A percentile compares a stretch with the other conserved stretches of the same genome.
Conservation (phyloP, 2,329 filamentous ascomycete genomes). For the Penicillium rolfsii region DNA sequence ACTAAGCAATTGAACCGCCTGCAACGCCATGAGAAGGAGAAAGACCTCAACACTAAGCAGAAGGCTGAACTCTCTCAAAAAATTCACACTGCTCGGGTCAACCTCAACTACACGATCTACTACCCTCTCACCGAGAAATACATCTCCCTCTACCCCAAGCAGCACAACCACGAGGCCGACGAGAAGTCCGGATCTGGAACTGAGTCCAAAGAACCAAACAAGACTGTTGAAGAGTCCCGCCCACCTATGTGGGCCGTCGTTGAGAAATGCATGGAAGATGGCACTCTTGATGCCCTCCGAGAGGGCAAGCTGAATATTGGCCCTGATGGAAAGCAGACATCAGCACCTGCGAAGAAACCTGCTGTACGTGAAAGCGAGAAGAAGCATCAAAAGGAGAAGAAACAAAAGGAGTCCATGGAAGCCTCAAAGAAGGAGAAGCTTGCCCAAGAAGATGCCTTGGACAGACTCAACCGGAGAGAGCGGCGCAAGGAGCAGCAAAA, state of each 20-base stretch:
- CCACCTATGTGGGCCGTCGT: constrained; percentile 51
- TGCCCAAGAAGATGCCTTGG: neutral
- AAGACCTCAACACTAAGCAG: constrained; percentile 32
- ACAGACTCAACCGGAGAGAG: constrained; percentile 15
- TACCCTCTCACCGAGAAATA: constrained; percentile 64
- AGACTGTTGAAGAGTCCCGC: constrained; percentile 27
- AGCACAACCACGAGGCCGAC: constrained; percentile 30
- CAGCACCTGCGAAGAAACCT: constrained; percentile 8
- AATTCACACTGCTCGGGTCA: constrained; percentile 57
- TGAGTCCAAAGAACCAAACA: constrained; percentile 27
- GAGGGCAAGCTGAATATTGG: constrained; percentile 44
- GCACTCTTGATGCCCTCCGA: constrained; percentile 47
- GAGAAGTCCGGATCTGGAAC: constrained; percentile 19
- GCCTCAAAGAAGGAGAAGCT: constrained; percentile 1
- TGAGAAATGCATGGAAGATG: constrained; percentile 50
- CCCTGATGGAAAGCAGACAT: constrained; percentile 19
- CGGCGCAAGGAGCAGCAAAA: constrained; percentile 19
- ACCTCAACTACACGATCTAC: constrained; percentile 66
- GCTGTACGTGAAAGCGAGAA: constrained; percentile 1
- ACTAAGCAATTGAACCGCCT: constrained; percentile 44
- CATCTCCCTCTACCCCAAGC: constrained; percentile 56
- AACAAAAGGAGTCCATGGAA: constrained; percentile 1
- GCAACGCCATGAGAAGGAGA: constrained; percentile 44
- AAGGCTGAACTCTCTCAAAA: constrained; percentile 36
- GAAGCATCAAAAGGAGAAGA: constrained; percentile 12